A percentile compares a stretch with the other conserved stretches of the same genome.
These are phyloP conservation scores for Chlorella sorokiniana DNA, from an alignment of 139 green algal species.

Conservation along the genomic window DNA sequence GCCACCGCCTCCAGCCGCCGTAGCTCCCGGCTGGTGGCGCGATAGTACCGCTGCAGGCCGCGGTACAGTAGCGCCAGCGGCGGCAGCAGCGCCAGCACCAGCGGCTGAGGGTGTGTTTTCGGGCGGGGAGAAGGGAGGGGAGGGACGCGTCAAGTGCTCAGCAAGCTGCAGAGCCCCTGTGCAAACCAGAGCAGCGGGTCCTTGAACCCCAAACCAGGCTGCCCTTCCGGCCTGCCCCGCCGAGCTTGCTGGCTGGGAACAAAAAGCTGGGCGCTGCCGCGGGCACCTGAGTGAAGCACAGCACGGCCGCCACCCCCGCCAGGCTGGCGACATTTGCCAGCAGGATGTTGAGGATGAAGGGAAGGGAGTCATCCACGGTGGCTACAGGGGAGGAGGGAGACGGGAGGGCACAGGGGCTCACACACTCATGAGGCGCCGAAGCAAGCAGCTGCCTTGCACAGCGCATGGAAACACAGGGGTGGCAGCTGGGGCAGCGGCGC, in stretches of 20 bases:
- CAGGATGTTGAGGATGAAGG: conserved; percentile 93
- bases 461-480: neutral
- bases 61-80: conserved; percentile 57
- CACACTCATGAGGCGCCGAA: neutral
- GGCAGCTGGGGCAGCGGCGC: neutral
- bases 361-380: conserved; percentile 84
- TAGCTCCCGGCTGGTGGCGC: conserved; percentile 67
- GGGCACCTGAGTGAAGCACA: conserved; percentile 50
- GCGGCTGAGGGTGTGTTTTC: too few species aligned
- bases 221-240: too few species aligned
- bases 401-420: neutral
- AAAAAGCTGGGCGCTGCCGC: too few species aligned
- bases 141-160: neutral
- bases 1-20: conserved; percentile 69
- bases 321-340: conserved; percentile 77
- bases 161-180: neutral
- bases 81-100: conserved; percentile 62
- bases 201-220: too few species aligned
- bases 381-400: conserved; percentile 10
- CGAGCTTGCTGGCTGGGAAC: too few species aligned
- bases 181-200: too few species aligned
- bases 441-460: neutral
- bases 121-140: neutral
- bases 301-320: conserved; percentile 66
- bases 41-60: conserved; percentile 70